Evolutionary conservation across 2,329 filamentous ascomycete species (phyloP), one percentile per base, ranked within the genome.

Genomic region (Plenodomus lindquistii): DNA sequence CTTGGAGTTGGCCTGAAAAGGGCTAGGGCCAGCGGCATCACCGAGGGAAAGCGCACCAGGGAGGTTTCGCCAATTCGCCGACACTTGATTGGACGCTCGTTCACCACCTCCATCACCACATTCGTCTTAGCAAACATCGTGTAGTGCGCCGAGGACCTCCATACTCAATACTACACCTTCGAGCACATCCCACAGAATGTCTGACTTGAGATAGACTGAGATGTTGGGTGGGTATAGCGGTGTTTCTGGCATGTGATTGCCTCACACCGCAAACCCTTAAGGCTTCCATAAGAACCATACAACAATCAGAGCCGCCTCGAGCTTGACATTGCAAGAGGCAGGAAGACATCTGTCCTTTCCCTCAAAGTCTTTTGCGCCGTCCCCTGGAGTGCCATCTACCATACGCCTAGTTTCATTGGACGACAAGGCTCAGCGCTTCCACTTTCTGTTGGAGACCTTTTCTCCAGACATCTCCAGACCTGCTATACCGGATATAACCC

Each of bases 1-100:
- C 54, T 57, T 57, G 51, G 54, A 48, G 47, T 42, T 37, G 36
- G 36, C 53, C 60, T 45, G 52, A 58, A 62, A 57, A 59, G 55
- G 59, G 48, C 54, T 64, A 64, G 63, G 53, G 34, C 39, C 29
- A 24, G 42, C 46, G 41, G 50, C 50, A 47, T 48, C 48, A 48
- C 50, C 50, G 50, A 56, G 48, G 51, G 52, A 51, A 54, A 44
- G 40, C 42, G 52, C 44, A 50, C 43, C 50, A 48, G 34, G 36
- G 43, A 37, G 38, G 44, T n/a, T n/a, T 39, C 48, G 22, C 44
- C 21, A 39, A 55, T 54, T 60, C 34, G 54, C 40, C 29, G 37
- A 20, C 43, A 39, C 42, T 43, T 61, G 51, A 63, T 63, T 62
- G 58, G 60, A 27, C 44, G 18, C 43, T 31, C 27, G 22, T 31